Percentiles rank a stretch among this genome's conserved stretches.
Evolutionary conservation across 2,329 filamentous ascomycete species (phyloP).

Genomic region (Penicillium carneum): DNA sequence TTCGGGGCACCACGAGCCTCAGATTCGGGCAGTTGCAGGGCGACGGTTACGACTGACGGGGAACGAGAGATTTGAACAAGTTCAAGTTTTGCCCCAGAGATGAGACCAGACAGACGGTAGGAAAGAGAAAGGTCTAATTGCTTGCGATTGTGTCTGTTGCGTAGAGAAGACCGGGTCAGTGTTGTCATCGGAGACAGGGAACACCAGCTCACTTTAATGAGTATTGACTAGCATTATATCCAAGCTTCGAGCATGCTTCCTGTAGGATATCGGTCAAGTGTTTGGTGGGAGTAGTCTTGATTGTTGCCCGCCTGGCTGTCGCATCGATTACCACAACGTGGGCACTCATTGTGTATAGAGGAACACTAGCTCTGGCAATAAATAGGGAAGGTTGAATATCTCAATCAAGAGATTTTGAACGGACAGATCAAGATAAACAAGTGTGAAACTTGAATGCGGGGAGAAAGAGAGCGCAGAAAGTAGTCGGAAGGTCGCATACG

Average conservation of each 20-base stretch:
- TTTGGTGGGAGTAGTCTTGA: constrained; percentile 84
- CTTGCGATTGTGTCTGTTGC: constrained; percentile 77
- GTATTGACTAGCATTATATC: constrained; percentile 74
- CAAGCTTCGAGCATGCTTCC: constrained; percentile 85
- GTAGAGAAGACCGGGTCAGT: constrained; percentile 23
- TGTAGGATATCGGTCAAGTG: constrained; percentile 84
- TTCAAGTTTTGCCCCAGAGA: constrained; percentile 87
- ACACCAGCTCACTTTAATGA: constrained; percentile 72
- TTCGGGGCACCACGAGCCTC: constrained; percentile 69
- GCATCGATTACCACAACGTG: constrained; percentile 88
- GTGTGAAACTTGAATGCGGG: constrained; percentile 11
- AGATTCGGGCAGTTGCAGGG: constrained; percentile 79
- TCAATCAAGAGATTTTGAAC: background rate
- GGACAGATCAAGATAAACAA: background rate
- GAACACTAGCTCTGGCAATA: constrained; percentile 2
- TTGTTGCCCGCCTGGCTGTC: constrained; percentile 74
- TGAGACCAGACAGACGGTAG: constrained; percentile 81
- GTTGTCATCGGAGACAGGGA: constrained; percentile 10
- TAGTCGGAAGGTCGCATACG: constrained; percentile 35
- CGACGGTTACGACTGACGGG: constrained; percentile 83
- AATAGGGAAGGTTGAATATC: constrained; percentile 10
- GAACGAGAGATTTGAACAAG: constrained; percentile 87
- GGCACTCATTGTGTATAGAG: constrained; percentile 70
- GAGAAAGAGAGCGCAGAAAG: constrained; percentile 38
- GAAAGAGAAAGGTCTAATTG: constrained; percentile 83